Evolutionary conservation across 2,329 filamentous ascomycete species (phyloP).

Genomic region (Lachnellula hyalina): DNA sequence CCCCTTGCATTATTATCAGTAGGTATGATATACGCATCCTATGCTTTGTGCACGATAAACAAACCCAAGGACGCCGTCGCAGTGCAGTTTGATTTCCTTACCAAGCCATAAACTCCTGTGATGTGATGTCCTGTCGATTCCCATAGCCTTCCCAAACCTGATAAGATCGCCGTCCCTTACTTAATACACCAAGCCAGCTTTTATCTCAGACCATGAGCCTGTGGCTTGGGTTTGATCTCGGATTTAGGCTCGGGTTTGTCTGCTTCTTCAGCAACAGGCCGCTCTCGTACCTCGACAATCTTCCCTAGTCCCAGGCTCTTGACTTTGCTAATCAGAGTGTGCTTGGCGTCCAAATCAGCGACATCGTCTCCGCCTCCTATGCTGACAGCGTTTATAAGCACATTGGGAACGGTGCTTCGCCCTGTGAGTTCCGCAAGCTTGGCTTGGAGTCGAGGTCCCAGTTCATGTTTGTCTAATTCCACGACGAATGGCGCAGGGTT

Average conservation of each 20-base stretch:
- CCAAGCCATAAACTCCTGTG: conserved; percentile 1
- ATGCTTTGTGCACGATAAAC: not conserved
- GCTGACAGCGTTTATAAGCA: conserved; percentile 80
- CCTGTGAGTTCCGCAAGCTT: conserved; percentile 69
- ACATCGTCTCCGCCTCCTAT: conserved; percentile 91
- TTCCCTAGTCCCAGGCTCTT: conserved; percentile 68
- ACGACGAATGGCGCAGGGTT: conserved; percentile 79
- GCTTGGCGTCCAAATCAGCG: conserved; percentile 60
- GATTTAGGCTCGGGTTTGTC: not conserved
- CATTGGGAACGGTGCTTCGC: conserved; percentile 82
- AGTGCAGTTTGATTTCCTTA: not conserved
- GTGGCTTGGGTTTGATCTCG: not conserved
- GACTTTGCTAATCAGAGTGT: conserved; percentile 66
- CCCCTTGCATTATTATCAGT: not conserved
- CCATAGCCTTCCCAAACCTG: not conserved
- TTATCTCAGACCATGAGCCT: conserved; percentile 1
- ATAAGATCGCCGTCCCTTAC: not conserved
- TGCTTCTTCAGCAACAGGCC: not conserved
- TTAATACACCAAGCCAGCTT: not conserved
- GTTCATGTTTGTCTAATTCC: conserved; percentile 77
- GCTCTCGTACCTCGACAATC: conserved; percentile 15
- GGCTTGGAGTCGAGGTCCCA: conserved; percentile 68
- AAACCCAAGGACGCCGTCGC: conserved; percentile 2
- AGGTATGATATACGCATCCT: not conserved
- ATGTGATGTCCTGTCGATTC: not conserved